Evolutionary conservation across 2,329 filamentous ascomycete genomes (phyloP).

Genomic region (Penicillium sp.): DNA sequence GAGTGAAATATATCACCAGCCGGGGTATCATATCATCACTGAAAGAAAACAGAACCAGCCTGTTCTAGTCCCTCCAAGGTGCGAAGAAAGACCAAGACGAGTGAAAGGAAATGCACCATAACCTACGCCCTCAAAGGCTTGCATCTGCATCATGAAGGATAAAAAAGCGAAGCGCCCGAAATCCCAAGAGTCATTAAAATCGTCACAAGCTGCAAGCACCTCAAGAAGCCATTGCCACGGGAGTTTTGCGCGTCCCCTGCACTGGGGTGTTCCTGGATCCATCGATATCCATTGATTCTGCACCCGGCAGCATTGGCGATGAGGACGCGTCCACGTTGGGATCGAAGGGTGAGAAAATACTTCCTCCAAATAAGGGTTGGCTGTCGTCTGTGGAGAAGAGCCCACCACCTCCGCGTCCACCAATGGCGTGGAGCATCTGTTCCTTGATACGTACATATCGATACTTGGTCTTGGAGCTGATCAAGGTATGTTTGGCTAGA

Average conservation of each 20-base stretch:
- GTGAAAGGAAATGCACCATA: background rate
- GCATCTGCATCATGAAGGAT: slow-evolving; percentile 4
- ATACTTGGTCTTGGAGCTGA: slow-evolving; percentile 54
- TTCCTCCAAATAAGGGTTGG: slow-evolving; percentile 29
- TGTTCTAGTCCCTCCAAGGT: slow-evolving; percentile 7
- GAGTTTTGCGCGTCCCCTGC: slow-evolving; percentile 16
- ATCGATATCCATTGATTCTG: slow-evolving; percentile 24
- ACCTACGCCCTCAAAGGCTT: slow-evolving; percentile 15
- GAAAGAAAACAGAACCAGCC: slow-evolving; percentile 21
- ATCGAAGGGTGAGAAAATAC: slow-evolving; percentile 35
- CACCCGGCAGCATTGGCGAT: slow-evolving; percentile 23
- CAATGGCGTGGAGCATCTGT: slow-evolving; percentile 60
- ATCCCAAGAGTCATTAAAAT: slow-evolving; percentile 23
- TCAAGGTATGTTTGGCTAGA: slow-evolving; percentile 62
- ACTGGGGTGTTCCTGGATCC: slow-evolving; percentile 23
- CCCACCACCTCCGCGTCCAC: slow-evolving; percentile 47
- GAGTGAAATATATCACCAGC: slow-evolving; percentile 15
- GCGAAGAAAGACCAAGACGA: slow-evolving; percentile 3
- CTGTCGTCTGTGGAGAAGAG: slow-evolving; percentile 44
- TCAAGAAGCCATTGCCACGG: slow-evolving; percentile 11
- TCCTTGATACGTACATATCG: slow-evolving; percentile 63
- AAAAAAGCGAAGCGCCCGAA: slow-evolving; percentile 2
- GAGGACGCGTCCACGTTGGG: slow-evolving; percentile 13
- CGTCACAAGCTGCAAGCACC: slow-evolving; percentile 7
- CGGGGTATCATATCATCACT: slow-evolving; percentile 34